These are phyloP conservation scores for Lepidium didymum DNA, from an alignment of 345 rosid genomes.

Conservation along the genomic window DNA sequence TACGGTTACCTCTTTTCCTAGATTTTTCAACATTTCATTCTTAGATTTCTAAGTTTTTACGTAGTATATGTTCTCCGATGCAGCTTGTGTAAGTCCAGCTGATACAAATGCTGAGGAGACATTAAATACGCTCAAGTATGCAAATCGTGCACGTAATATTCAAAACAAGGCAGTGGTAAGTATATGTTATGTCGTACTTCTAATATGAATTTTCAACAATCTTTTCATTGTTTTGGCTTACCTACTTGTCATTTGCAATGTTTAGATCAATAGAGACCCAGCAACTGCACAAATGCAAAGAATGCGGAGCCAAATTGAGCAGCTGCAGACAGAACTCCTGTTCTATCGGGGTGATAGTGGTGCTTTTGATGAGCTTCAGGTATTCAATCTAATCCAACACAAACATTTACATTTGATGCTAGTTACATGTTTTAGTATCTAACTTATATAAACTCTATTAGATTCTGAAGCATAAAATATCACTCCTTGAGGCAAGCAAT, in stretches of 20 bases:
- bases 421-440: conserved; percentile 4
- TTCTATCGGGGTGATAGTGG: conserved; percentile 67
- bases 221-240: not conserved
- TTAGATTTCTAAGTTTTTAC: not conserved
- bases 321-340: conserved; percentile 77
- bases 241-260: not conserved
- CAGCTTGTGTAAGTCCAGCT: conserved; percentile 99
- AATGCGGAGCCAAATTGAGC: conserved; percentile 95
- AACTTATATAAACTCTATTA: conserved; percentile 17
- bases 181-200: conserved; percentile 15
- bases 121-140: conserved; percentile 84
- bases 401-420: not conserved
- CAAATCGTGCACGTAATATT: conserved; percentile 97
- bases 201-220: not conserved
- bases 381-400: conserved; percentile 17
- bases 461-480: conserved; percentile 80
- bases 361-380: conserved; percentile 87
- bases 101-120: conserved; percentile 99
- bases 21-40: not conserved
- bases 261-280: conserved; percentile 88
- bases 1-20: conserved; percentile 30
- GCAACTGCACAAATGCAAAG: conserved; percentile 69
- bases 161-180: conserved; percentile 93
- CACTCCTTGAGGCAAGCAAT: conserved; percentile 85
- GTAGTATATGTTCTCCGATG: conserved; percentile 7